These are phyloP conservation scores for Tuber microsphaerosporum DNA, from an alignment of 495 filamentous ascomycete species.

Conservation along the genomic window DNA sequence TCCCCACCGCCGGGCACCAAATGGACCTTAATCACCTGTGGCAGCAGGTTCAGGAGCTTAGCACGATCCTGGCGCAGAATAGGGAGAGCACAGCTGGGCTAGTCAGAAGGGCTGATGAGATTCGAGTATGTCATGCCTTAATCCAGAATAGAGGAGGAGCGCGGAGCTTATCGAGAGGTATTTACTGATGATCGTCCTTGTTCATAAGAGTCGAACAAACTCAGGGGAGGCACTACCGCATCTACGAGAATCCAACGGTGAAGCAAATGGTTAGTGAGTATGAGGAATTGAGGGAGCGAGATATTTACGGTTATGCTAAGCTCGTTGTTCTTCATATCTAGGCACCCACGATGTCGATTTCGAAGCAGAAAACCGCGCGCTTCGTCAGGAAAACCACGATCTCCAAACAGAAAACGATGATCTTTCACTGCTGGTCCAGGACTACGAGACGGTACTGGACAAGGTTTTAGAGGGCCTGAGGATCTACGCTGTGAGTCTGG, in stretches of 20 bases:
- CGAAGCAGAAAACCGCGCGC: slow-evolving; percentile 34
- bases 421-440: slow-evolving; percentile 30
- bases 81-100: slow-evolving; percentile 57
- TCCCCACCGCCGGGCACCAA: slow-evolving; percentile 59
- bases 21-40: slow-evolving; percentile 65
- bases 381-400: slow-evolving; percentile 39
- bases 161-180: background rate
- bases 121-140: slow-evolving; percentile 31
- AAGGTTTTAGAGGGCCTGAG: slow-evolving; percentile 41
- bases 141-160: background rate
- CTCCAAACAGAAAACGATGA: slow-evolving; percentile 40
- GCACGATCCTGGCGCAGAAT: slow-evolving; percentile 59
- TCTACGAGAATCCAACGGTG: slow-evolving; percentile 31
- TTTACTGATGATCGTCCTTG: background rate
- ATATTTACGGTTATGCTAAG: slow-evolving; percentile 15
- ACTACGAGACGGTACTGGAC: slow-evolving; percentile 41
- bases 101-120: slow-evolving; percentile 48
- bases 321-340: slow-evolving; percentile 9
- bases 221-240: slow-evolving; percentile 27
- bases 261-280: slow-evolving; percentile 30
- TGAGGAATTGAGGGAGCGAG: slow-evolving; percentile 1
- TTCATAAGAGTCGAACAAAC: slow-evolving; percentile 27
- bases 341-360: slow-evolving; percentile 28
- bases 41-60: slow-evolving; percentile 60
- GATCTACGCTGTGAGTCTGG: slow-evolving; percentile 35